Base-by-base conservation (phyloP, 2,329 filamentous ascomycete genomes). In the Alternaria sp. region DNA sequence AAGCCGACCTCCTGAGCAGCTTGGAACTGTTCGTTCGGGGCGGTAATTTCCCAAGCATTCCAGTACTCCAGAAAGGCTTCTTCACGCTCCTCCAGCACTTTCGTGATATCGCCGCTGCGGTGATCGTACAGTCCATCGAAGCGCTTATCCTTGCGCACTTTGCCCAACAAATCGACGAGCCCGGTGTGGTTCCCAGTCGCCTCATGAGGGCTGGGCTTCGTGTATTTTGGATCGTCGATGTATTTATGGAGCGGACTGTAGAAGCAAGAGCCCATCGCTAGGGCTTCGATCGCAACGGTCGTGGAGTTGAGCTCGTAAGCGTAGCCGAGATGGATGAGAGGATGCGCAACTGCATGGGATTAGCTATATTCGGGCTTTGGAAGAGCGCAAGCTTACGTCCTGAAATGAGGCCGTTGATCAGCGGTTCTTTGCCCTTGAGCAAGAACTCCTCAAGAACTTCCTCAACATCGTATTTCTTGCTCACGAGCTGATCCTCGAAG, bases 251-350 rank as follows among this genome's bases (percentile, higher is more conserved):
- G 82, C 50, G 83, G 80, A 65, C 82, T 83, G 75, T 89, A 87
- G 75, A 85, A 87, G 63, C 86, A 87, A 18, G 87, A 81, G 0
- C 89, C 84, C 65, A 97, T 84, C 0, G 88, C 89, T 1, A 99
- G 85, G 1, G 94, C 92, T 83, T 99, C 96, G 81, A 97, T 96
- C 51, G 90, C 94, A 20, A 98, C 78, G 68, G 96, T 95, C 62
- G 90, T 91, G 71, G 88, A 96, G 65, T 92, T 88, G 72, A 98
- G 85, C 82, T 99, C 95, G 75, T 91, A 95, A 10, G 94, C 96
- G 77, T 97, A 97, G n/a, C 89, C 94, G 3, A 99, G 86, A 74
- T 98, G 96, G 62, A 98, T 96, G n/a, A 98, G 84, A 2, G 95
- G 92, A 73, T 97, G 93, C 18, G 91, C 95, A 64, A 97, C 92